Percentiles rank a stretch among this genome's conserved stretches.
These are phyloP conservation scores for Geotrichum bryndzae DNA, from an alignment of 1,139 yeast genomes.

Conservation along the genomic window DNA sequence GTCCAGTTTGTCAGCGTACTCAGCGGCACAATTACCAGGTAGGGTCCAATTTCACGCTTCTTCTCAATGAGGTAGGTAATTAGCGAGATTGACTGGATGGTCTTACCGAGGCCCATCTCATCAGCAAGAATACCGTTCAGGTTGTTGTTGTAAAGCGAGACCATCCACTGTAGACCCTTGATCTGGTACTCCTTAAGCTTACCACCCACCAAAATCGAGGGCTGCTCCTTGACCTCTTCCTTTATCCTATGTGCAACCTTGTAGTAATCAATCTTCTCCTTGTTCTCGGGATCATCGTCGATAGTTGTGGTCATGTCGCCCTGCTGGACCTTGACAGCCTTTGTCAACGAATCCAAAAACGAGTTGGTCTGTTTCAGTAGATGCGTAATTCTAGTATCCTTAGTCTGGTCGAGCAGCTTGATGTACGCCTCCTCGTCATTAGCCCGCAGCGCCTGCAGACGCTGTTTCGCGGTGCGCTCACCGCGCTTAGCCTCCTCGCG, in stretches of 20 bases:
- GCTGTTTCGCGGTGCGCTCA: conserved; percentile 91
- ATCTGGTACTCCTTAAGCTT: conserved; percentile 85
- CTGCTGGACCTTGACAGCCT: conserved; percentile 87
- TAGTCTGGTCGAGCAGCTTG: conserved; percentile 90
- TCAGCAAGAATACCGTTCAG: conserved; percentile 93
- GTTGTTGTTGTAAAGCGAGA: conserved; percentile 84
- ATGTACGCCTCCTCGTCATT: conserved; percentile 97
- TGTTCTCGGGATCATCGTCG: conserved; percentile 36
- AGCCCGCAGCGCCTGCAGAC: conserved; percentile 95
- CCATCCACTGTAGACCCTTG: conserved; percentile 98
- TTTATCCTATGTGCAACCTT: conserved; percentile 87
- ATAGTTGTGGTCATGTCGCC: conserved; percentile 22
- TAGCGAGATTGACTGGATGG: conserved; percentile 77
- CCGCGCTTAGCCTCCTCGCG: conserved; percentile 82
- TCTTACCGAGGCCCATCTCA: conserved; percentile 89
- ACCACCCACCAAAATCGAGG: conserved; percentile 86
- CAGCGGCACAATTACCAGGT: conserved; percentile 86
- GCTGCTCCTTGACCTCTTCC: conserved; percentile 77
- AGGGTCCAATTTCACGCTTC: conserved; percentile 52
- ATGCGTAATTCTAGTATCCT: conserved; percentile 96
- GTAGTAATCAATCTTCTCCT: conserved; percentile 73
- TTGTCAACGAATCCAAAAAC: conserved; percentile 84
- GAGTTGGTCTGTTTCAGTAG: conserved; percentile 83
- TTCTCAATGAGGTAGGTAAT: conserved; percentile 68
- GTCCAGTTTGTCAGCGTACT: conserved; percentile 97